These are phyloP conservation scores for Clavispora asparagi DNA, from an alignment of 805 yeast species.

Conservation along the genomic window DNA sequence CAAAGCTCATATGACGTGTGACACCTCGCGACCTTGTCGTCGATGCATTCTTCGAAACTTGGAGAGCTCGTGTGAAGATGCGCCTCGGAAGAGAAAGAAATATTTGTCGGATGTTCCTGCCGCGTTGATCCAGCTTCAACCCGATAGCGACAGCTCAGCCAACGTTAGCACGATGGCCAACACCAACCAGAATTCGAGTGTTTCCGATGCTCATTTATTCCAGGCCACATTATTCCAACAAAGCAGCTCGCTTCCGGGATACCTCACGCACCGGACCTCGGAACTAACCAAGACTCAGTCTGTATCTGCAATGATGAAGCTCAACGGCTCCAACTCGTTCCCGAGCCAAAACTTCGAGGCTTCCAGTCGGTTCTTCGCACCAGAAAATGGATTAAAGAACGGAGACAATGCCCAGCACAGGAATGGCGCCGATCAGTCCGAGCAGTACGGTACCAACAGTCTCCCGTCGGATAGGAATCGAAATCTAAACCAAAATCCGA, in stretches of 20 bases:
- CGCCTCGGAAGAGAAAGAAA: slow-evolving; percentile 82
- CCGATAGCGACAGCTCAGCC: neutral
- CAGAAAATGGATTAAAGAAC: neutral
- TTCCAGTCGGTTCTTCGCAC: neutral
- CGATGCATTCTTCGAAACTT: slow-evolving; percentile 72
- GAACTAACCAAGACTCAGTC: neutral
- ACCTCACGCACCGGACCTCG: neutral
- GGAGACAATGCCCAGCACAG: neutral
- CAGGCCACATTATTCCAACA: slow-evolving; percentile 14
- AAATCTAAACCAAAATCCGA: too few relatives aligned
- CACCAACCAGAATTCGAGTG: neutral
- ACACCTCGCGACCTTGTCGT: slow-evolving; percentile 74
- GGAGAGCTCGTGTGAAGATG: slow-evolving; percentile 72
- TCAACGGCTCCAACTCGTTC: neutral
- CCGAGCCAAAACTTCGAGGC: neutral
- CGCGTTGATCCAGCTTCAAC: slow-evolving; percentile 4
- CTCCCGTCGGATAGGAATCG: neutral
- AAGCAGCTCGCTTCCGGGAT: slow-evolving; percentile 11
- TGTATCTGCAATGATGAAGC: neutral
- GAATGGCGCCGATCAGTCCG: neutral
- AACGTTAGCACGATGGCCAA: neutral
- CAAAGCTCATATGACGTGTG: slow-evolving; percentile 89
- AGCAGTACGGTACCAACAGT: neutral
- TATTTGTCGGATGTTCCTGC: slow-evolving; percentile 62
- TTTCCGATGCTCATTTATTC: neutral